phyloP scores from a whole-genome alignment of 192 early-diverging fungal species.

The Chytriomyces hyalinus region DNA sequence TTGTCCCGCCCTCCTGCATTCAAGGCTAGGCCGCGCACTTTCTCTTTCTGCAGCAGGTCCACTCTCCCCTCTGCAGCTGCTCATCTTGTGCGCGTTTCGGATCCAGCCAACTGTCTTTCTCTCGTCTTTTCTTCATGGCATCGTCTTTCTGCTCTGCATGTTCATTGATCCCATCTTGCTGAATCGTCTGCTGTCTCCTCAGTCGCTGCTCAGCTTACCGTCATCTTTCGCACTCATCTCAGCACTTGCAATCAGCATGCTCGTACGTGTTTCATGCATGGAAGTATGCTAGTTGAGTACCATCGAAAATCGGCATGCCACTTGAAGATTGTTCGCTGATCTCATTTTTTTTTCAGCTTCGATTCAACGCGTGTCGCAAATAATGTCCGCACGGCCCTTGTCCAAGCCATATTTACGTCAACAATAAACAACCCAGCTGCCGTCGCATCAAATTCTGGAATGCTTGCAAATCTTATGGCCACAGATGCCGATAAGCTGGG shows the following conservation, averaged over 20 bases:
- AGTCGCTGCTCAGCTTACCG: not conserved
- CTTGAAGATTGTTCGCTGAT: not conserved
- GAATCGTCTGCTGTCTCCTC: not conserved
- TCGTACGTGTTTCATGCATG: conserved; percentile 28
- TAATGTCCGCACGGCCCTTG: conserved; percentile 24
- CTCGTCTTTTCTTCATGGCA: conserved; percentile 17
- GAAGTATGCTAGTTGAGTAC: conserved; percentile 25
- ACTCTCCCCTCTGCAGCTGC: not conserved
- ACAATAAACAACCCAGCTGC: conserved; percentile 5
- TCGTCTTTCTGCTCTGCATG: conserved; percentile 23
- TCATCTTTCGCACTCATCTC: not conserved
- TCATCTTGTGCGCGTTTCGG: conserved; percentile 1
- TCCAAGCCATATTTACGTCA: conserved; percentile 18
- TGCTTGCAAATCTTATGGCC: conserved; percentile 22
- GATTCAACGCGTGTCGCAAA: conserved; percentile 28
- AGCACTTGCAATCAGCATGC: conserved; percentile 17
- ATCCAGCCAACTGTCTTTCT: conserved; percentile 19
- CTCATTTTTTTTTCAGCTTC: conserved; percentile 7
- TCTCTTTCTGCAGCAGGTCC: not conserved
- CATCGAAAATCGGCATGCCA: not conserved
- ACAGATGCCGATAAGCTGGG: conserved; percentile 32
- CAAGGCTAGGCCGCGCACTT: not conserved
- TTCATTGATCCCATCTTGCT: conserved; percentile 29
- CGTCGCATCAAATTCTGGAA: not conserved
- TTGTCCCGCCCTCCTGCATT: not conserved